These are phyloP conservation scores for Endocarpon pusillum DNA, from an alignment of 495 filamentous ascomycete genomes.

Conservation along the genomic window DNA sequence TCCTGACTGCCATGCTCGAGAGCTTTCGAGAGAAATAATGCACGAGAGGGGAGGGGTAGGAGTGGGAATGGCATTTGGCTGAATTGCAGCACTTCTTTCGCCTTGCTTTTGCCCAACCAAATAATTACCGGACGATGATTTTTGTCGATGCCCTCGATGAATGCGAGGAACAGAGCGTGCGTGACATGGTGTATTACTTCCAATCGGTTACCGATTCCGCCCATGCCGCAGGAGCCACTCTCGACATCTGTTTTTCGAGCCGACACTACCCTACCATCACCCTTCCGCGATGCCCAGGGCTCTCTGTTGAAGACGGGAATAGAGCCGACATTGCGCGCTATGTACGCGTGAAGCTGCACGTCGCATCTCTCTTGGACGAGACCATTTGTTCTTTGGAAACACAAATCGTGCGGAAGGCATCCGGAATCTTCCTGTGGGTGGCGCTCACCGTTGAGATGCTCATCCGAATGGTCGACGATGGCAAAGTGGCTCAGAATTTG, in stretches of 20 bases:
- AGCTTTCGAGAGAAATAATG: background rate
- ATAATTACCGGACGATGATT: background rate
- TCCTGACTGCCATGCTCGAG: background rate
- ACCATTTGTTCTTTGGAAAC: no score
- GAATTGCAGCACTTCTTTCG: background rate
- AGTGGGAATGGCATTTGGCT: background rate
- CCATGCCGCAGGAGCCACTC: background rate
- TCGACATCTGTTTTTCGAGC: background rate
- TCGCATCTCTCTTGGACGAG: no score
- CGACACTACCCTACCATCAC: background rate
- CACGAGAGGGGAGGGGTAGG: no score
- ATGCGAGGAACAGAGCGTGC: background rate
- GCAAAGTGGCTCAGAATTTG: background rate
- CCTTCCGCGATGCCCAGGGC: background rate
- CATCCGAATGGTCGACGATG: background rate
- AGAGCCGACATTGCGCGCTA: background rate
- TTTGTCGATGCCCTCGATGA: background rate
- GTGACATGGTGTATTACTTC: background rate
- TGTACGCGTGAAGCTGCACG: background rate
- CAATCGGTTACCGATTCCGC: background rate
- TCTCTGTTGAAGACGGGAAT: background rate
- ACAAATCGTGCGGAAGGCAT: background rate
- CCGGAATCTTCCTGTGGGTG: background rate
- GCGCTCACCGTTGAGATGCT: background rate
- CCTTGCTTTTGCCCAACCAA: background rate